Conservation (phyloP, 495 filamentous ascomycete species). For the Aspergillus asperescens region DNA sequence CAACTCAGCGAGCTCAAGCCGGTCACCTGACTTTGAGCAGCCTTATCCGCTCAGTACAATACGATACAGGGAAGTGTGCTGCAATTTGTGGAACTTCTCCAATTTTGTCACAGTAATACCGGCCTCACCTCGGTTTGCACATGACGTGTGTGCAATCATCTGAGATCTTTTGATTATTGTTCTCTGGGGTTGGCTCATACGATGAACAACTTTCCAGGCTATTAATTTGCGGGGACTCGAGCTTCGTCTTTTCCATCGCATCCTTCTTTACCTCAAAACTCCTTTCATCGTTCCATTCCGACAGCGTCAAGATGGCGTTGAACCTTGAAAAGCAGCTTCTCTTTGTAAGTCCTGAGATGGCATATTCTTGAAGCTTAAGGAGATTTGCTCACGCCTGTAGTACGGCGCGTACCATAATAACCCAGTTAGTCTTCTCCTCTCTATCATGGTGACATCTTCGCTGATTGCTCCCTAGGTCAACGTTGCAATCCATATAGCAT, state of each 20-base stretch:
- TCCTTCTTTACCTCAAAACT: neutral
- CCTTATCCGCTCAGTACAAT: neutral
- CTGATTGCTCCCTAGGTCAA: constrained; percentile 54
- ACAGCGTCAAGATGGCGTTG: constrained; percentile 54
- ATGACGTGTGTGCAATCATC: constrained; percentile 7
- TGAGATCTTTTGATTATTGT: neutral
- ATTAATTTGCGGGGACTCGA: neutral
- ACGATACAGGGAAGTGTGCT: neutral
- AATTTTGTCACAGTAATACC: neutral
- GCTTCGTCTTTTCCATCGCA: neutral
- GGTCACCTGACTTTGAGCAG: constrained; percentile 16
- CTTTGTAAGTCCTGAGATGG: constrained; percentile 55
- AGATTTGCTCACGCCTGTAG: constrained; percentile 32
- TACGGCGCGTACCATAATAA: constrained; percentile 95
- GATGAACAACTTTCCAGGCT: neutral
- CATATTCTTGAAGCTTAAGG: neutral
- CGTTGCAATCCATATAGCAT: constrained; percentile 81
- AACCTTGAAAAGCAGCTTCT: constrained; percentile 75
- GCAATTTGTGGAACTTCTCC: neutral
- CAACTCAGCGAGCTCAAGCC: constrained; percentile 3
- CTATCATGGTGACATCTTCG: neutral
- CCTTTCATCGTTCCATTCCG: neutral
- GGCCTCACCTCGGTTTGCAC: constrained; percentile 2
- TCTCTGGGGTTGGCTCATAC: constrained; percentile 1
- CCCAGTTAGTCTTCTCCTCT: constrained; percentile 44